Conservation (phyloP, 164 flowering plant genomes). For the Chimonanthus salicifolius region DNA sequence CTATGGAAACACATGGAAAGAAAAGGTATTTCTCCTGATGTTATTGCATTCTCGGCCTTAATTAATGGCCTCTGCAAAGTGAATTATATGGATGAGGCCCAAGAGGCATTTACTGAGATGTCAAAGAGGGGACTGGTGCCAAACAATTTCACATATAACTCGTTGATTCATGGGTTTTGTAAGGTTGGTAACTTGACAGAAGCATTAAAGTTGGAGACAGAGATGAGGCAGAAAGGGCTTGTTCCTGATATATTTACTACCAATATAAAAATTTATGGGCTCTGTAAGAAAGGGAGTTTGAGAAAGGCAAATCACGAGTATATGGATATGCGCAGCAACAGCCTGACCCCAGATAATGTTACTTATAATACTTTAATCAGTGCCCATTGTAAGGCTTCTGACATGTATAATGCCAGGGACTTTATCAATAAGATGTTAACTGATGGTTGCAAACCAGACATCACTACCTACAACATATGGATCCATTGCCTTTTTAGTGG, state of each 20-base stretch:
- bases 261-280: conserved; percentile 75
- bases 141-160: conserved; percentile 79
- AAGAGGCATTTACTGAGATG: conserved; percentile 52
- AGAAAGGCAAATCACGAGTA: conserved; percentile 48
- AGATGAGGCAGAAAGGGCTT: conserved; percentile 75
- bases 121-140: conserved; percentile 55
- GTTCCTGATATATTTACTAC: conserved; percentile 65
- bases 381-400: conserved; percentile 69
- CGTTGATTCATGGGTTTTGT: conserved; percentile 74
- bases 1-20: conserved; percentile 70
- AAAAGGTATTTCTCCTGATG: conserved; percentile 66
- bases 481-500: conserved; percentile 54
- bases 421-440: conserved; percentile 41
- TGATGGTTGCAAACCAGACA: conserved; percentile 67
- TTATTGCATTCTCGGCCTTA: conserved; percentile 71
- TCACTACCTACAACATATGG: conserved; percentile 66
- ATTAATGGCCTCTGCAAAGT: conserved; percentile 72
- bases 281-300: conserved; percentile 69
- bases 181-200: conserved; percentile 43
- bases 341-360: conserved; percentile 63
- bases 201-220: conserved; percentile 58
- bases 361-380: conserved; percentile 77
- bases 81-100: conserved; percentile 67
- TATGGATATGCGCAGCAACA: conserved; percentile 48
- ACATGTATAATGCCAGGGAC: conserved; percentile 48